Evolutionary conservation across 306 rosid species (phyloP).

Genomic region (Aeschynomene evenia): DNA sequence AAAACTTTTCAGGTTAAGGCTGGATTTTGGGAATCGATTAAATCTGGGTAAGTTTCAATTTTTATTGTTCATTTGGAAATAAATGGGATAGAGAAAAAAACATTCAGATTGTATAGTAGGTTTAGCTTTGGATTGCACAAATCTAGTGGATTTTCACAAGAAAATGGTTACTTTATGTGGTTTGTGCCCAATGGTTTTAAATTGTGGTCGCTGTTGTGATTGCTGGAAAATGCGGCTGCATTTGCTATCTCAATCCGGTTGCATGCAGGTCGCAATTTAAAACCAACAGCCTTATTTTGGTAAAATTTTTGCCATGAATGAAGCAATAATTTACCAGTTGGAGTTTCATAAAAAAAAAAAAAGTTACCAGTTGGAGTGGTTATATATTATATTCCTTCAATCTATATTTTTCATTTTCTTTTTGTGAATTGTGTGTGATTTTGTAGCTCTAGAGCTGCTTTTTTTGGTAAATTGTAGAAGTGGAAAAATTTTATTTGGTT

Average conservation of each 20-base stretch:
- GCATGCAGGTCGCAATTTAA: not conserved
- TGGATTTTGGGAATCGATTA: slow-evolving; percentile 91
- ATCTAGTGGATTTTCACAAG: not conserved
- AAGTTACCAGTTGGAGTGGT: slow-evolving; percentile 11
- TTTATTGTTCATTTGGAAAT: not conserved
- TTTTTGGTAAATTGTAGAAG: not conserved
- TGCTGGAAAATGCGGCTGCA: not conserved
- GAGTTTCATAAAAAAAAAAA: too few relatives aligned
- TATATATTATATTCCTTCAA: not conserved
- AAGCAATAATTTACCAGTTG: slow-evolving; percentile 5
- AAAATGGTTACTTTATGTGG: not conserved
- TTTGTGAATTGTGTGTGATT: not conserved
- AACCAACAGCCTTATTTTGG: not conserved
- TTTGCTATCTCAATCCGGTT: not conserved
- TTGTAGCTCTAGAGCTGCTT: not conserved
- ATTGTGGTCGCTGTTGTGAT: not conserved
- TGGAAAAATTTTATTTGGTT: not conserved
- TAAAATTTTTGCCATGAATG: not conserved
- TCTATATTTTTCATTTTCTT: not conserved
- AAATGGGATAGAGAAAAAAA: not conserved
- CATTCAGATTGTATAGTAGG: not conserved
- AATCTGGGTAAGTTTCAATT: slow-evolving; percentile 71
- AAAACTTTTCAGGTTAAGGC: slow-evolving; percentile 60
- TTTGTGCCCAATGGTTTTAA: not conserved
- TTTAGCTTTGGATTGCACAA: slow-evolving; percentile 3